Evolutionary conservation across 768 basidiomycete genomes (phyloP).

Genomic region (Cyathus striatus): DNA sequence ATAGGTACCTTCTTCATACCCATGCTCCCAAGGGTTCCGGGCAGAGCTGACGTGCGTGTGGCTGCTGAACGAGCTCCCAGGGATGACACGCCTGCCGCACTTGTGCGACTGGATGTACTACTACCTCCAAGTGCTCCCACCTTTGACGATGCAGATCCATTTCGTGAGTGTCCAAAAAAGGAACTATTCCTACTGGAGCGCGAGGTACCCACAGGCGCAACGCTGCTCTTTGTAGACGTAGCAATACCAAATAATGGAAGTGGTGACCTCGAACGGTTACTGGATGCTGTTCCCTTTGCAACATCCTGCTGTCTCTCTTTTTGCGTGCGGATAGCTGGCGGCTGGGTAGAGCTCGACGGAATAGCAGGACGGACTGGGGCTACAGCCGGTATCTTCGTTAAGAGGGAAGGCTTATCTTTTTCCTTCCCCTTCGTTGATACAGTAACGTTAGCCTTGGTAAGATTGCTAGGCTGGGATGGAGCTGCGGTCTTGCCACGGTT

Average conservation of each 20-base stretch:
- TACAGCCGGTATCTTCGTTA: slow-evolving; percentile 2
- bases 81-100: slow-evolving; percentile 30
- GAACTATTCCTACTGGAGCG: slow-evolving; percentile 8
- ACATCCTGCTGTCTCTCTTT: slow-evolving; percentile 8
- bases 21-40: slow-evolving; percentile 25
- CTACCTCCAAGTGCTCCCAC: slow-evolving; percentile 8
- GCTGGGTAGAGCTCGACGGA: slow-evolving; percentile 8
- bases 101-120: slow-evolving; percentile 14
- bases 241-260: slow-evolving; percentile 14
- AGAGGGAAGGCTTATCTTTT: slow-evolving; percentile 11
- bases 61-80: slow-evolving; percentile 32
- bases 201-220: slow-evolving; percentile 4
- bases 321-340: slow-evolving; percentile 10
- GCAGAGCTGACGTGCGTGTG: slow-evolving; percentile 10
- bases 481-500: slow-evolving; percentile 43
- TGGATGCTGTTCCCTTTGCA: slow-evolving; percentile 8
- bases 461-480: slow-evolving; percentile 15
- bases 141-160: slow-evolving; percentile 10
- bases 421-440: slow-evolving; percentile 2
- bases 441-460: slow-evolving; percentile 15
- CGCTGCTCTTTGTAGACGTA: slow-evolving; percentile 9
- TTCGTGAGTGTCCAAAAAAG: too few relatives aligned
- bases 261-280: slow-evolving; percentile 20
- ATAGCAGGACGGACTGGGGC: slow-evolving; percentile 15
- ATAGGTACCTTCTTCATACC: slow-evolving; percentile 22